Percentiles rank a stretch among this genome's conserved stretches.
Evolutionary conservation across 208 protist genomes (phyloP).

Genomic region (Leishmania tarentolae): DNA sequence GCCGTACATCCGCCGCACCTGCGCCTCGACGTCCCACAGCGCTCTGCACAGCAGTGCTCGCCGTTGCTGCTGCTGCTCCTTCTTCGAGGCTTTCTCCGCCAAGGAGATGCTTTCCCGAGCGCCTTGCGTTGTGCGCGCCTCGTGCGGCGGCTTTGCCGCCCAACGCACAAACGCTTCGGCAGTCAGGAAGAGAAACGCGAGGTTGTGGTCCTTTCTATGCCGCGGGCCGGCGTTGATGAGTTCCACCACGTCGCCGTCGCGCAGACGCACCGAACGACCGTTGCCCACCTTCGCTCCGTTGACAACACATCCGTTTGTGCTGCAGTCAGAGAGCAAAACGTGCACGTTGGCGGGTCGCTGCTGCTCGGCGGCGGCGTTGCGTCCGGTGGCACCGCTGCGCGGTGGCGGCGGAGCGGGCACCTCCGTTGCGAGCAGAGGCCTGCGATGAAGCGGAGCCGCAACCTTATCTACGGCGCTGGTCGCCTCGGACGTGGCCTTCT

Average conservation of each 20-base stretch:
- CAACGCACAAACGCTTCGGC: conserved; percentile 31
- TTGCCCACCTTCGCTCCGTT: conserved; percentile 44
- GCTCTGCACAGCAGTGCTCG: conserved; percentile 26
- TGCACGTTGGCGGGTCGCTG: neutral
- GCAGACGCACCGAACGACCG: conserved; percentile 24
- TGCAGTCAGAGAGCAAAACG: conserved; percentile 52
- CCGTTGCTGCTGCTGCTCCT: neutral
- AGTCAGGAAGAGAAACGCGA: conserved; percentile 38
- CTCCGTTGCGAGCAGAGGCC: neutral
- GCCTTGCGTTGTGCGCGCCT: neutral
- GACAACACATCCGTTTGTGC: conserved; percentile 59
- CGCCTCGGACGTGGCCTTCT: neutral
- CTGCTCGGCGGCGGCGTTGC: neutral
- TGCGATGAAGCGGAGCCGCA: neutral
- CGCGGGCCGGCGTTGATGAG: conserved; percentile 48
- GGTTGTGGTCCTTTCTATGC: conserved; percentile 48
- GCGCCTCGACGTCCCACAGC: conserved; percentile 45
- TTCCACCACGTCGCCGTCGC: conserved; percentile 41
- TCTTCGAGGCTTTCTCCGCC: neutral
- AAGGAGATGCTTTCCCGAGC: neutral
- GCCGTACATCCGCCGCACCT: conserved; percentile 56
- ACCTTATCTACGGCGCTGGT: neutral
- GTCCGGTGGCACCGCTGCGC: neutral
- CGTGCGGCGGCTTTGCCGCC: neutral
- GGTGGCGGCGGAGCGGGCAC: neutral